Evolutionary conservation across 495 filamentous ascomycete species (phyloP).

Genomic region (Talaromyces ruber): DNA sequence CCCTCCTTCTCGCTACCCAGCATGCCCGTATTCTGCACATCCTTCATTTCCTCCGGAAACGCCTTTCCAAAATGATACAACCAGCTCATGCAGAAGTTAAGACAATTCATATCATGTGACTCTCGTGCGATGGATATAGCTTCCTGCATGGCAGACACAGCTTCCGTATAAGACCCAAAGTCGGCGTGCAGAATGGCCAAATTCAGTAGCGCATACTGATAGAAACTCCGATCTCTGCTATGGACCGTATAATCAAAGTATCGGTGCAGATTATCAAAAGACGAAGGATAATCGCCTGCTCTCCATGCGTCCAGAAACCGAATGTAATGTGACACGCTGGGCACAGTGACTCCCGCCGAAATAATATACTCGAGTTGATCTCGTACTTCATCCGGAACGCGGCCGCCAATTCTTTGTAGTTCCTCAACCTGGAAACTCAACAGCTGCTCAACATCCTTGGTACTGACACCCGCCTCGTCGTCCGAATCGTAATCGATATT

Average conservation of each 20-base stretch:
- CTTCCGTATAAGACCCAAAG: slow-evolving; percentile 86
- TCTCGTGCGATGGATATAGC: slow-evolving; percentile 86
- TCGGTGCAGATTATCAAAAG: slow-evolving; percentile 85
- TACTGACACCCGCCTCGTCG: slow-evolving; percentile 47
- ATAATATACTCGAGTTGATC: slow-evolving; percentile 58
- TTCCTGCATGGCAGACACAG: slow-evolving; percentile 88
- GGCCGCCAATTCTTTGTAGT: slow-evolving; percentile 73
- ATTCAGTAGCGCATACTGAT: slow-evolving; percentile 95
- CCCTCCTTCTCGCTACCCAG: slow-evolving; percentile 74
- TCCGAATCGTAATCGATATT: slow-evolving; percentile 42
- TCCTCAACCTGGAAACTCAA: slow-evolving; percentile 81
- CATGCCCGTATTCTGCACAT: slow-evolving; percentile 62
- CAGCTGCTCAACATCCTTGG: slow-evolving; percentile 75
- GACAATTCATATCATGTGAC: slow-evolving; percentile 81
- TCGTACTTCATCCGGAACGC: slow-evolving; percentile 63
- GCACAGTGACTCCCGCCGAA: slow-evolving; percentile 53
- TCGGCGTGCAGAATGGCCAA: slow-evolving; percentile 89
- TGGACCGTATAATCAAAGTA: slow-evolving; percentile 99
- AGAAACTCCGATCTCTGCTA: slow-evolving; percentile 72
- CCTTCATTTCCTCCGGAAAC: slow-evolving; percentile 67
- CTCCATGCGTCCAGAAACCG: slow-evolving; percentile 85
- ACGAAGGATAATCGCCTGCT: slow-evolving; percentile 79
- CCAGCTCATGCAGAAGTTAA: slow-evolving; percentile 96
- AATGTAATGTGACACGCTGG: slow-evolving; percentile 70
- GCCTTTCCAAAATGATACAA: slow-evolving; percentile 89